Percentiles rank a stretch among this genome's conserved stretches.
Evolutionary conservation across 345 rosid species (phyloP).

Genomic region (Isatis tinctoria): DNA sequence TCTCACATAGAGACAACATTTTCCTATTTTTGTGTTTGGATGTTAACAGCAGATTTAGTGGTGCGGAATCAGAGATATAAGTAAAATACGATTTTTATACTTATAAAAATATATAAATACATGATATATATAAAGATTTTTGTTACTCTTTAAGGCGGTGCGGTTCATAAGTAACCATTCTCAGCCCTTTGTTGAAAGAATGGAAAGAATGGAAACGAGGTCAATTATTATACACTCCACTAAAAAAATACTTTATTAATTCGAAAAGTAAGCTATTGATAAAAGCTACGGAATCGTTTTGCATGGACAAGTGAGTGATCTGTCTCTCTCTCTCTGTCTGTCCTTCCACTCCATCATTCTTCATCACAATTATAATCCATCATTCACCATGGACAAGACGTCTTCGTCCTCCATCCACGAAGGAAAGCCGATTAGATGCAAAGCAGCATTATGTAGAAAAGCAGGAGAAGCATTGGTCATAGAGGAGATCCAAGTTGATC

Average conservation of each 20-base stretch:
- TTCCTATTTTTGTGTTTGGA: too few relatives aligned
- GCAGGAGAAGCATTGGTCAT: conserved; percentile 48
- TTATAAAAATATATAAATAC: too few relatives aligned
- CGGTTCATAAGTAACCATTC: too few relatives aligned
- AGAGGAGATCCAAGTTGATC: conserved; percentile 67
- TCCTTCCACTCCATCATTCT: not conserved
- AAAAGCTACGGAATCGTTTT: not conserved
- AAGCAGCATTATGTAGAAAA: conserved; percentile 62
- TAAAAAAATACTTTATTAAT: not conserved
- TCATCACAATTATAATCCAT: not conserved
- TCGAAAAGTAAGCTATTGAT: not conserved
- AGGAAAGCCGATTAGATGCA: conserved; percentile 54
- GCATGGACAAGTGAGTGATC: not conserved
- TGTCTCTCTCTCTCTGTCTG: not conserved
- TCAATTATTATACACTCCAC: not conserved
- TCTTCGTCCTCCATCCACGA: conserved; percentile 9
- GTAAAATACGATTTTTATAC: too few relatives aligned
- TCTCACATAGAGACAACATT: not conserved
- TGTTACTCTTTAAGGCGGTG: too few relatives aligned
- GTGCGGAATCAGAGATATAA: too few relatives aligned
- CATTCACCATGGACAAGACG: conserved; percentile 1
- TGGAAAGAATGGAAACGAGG: not conserved
- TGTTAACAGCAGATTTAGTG: too few relatives aligned
- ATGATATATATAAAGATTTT: too few relatives aligned
- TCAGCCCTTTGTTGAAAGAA: too few relatives aligned